Evolutionary conservation across 495 filamentous ascomycete genomes (phyloP), one percentile per base, ranked within the genome.

Genomic region (Wilcoxina mikolae): DNA sequence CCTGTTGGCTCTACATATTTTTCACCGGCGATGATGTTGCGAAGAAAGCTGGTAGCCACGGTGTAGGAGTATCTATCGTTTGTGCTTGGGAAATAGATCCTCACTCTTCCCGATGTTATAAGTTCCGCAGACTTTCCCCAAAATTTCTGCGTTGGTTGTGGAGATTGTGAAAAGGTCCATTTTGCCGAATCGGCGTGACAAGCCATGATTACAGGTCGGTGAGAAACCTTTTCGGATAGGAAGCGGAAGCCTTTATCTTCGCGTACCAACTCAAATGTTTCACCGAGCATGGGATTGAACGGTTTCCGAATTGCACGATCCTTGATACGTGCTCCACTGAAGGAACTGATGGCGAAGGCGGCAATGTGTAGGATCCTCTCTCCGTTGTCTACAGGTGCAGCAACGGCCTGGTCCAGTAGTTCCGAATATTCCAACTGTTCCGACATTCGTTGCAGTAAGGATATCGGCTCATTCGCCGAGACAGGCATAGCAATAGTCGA

Each of bases 1-100:
- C 87, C 87, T 9, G 94, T 85, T 0, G 91, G 91, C 69, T 98
- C 91, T 27, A 95, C 83, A 65, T 96, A 98, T 70, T 95, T 96
- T 71, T 98, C 91, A 24, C 91, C 91, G 51, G 91, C 89, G 58
- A 98, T 91, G 56, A 98, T 86, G 62, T 98, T 98, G 43, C 91
- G 80, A 52, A 98, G 74, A 69, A 94, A 96, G 51, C 81, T 83
- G 9, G 87, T 95, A 11, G 88, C 84, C 4, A 81, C 74, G 23
- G 74, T 80, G 84, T 86, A 96, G 65, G 79, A 85, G 69, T 83
- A 98, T 53, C 76, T 73, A 60, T 95, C 90, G 43, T 82, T 79
- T 0, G 68, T 77, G 11, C 73, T 72, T 9, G 49, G 54, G n/a
- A 66, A 62, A n/a, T 72, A 56, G 29, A 96, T 71, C 20, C 87